Percentiles rank a stretch among this genome's conserved stretches.
phyloP scores from a whole-genome alignment of 192 early-diverging fungal genomes.

The Gamsiella multidivaricata region DNA sequence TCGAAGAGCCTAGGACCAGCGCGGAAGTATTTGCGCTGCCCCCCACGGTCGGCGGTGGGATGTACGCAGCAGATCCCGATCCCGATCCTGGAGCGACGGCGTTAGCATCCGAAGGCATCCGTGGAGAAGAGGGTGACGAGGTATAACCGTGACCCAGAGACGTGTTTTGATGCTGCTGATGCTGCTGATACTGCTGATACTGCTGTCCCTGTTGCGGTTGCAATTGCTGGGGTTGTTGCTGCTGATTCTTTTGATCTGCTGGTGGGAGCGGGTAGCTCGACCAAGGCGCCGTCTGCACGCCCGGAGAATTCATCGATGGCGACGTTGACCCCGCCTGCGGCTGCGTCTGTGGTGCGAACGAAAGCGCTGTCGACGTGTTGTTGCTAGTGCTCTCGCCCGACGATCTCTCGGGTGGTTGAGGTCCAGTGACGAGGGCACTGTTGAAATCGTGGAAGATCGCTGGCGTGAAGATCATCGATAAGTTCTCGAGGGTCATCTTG shows the following conservation, averaged over 20 bases:
- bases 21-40: background rate
- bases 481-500: constrained; percentile 73
- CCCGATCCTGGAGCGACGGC: too few species aligned
- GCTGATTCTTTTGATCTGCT: background rate
- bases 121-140: too few species aligned
- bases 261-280: constrained; percentile 8
- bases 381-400: too few species aligned
- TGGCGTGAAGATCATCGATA: constrained; percentile 71
- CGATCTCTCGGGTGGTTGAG: background rate
- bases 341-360: constrained; percentile 17
- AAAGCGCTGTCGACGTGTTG: background rate
- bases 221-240: background rate
- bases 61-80: too few species aligned
- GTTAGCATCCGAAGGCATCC: too few species aligned
- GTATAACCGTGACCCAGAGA: too few species aligned
- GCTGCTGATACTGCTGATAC: background rate
- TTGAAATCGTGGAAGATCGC: constrained; percentile 72
- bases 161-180: too few species aligned
- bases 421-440: constrained; percentile 41
- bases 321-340: too few species aligned
- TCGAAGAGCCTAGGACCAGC: background rate
- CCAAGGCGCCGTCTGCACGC: constrained; percentile 15
- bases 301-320: constrained; percentile 22
- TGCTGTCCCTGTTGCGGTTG: constrained; percentile 18
- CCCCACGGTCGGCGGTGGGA: too few species aligned